phyloP scores from a whole-genome alignment of 805 yeast genomes.

The Ogataea nakhonphanomensis region DNA sequence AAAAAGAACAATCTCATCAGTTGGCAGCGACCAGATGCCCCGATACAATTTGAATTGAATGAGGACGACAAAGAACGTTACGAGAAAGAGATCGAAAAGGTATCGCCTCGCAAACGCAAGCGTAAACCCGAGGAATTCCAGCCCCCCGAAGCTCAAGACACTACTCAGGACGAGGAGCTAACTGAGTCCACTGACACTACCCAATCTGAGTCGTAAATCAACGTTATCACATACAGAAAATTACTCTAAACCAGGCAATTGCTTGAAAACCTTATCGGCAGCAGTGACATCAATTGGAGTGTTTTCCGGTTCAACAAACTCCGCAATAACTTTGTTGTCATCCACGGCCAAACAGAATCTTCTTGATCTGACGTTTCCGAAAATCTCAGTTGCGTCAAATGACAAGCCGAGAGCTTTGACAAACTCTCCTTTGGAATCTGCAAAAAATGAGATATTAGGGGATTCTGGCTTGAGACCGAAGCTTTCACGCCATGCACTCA shows the following conservation, averaged over 20 bases:
- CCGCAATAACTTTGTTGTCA: slow-evolving; percentile 64
- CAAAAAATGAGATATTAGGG: slow-evolving; percentile 43
- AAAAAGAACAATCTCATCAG: slow-evolving; percentile 8
- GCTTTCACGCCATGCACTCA: slow-evolving; percentile 70
- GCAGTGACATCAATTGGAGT: slow-evolving; percentile 58
- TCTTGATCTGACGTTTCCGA: slow-evolving; percentile 72
- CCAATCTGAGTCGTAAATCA: neutral
- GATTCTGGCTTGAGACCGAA: slow-evolving; percentile 28
- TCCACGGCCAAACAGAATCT: slow-evolving; percentile 76
- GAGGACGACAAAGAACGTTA: slow-evolving; percentile 12
- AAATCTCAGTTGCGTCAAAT: slow-evolving; percentile 72
- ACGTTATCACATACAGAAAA: neutral
- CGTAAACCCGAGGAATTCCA: neutral
- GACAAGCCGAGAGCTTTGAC: slow-evolving; percentile 58
- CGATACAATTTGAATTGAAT: slow-evolving; percentile 17
- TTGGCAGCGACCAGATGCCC: slow-evolving; percentile 18
- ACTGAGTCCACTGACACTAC: slow-evolving; percentile 2
- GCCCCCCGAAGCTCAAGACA: neutral
- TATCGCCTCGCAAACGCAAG: slow-evolving; percentile 20
- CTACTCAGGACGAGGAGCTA: slow-evolving; percentile 8
- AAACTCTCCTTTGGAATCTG: slow-evolving; percentile 79
- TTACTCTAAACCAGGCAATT: slow-evolving; percentile 25
- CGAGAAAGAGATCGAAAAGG: slow-evolving; percentile 14
- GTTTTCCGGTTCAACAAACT: slow-evolving; percentile 79
- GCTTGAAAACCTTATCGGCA: slow-evolving; percentile 42